Evolutionary conservation across 306 rosid species (phyloP).

Genomic region (Corylus heterophylla): DNA sequence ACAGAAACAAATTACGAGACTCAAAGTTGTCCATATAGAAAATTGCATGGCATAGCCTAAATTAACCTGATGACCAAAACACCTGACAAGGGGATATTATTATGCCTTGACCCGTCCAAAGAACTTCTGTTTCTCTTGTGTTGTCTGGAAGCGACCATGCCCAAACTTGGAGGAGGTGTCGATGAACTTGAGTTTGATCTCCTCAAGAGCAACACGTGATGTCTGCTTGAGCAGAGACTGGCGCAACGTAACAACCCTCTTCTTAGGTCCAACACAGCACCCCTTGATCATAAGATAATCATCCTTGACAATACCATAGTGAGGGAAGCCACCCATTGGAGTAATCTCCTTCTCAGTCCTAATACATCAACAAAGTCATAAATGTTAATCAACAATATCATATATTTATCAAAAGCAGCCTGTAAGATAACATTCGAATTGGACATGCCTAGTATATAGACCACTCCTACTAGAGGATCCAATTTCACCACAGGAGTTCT

Average conservation of each 20-base stretch:
- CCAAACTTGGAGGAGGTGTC: constrained; percentile 89
- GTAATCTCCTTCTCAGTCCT: constrained; percentile 93
- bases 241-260: constrained; percentile 76
- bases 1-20: not conserved
- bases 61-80: not conserved
- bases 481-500: not conserved
- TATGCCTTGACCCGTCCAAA: constrained; percentile 79
- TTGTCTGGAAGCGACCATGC: constrained; percentile 91
- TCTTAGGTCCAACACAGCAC: constrained; percentile 81
- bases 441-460: not conserved
- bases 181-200: constrained; percentile 81
- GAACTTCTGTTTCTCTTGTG: constrained; percentile 78
- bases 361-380: constrained; percentile 10
- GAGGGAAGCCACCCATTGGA: constrained; percentile 93
- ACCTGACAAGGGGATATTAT: not conserved
- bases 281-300: constrained; percentile 78
- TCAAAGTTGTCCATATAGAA: not conserved
- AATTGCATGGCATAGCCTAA: constrained; percentile 1
- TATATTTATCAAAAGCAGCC: not conserved
- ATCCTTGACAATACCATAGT: constrained; percentile 80
- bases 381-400: not conserved
- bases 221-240: constrained; percentile 85
- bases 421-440: not conserved
- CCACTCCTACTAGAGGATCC: not conserved
- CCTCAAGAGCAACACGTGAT: constrained; percentile 73